These are phyloP conservation scores for Herpotrichia juniperi DNA, from an alignment of 2,329 filamentous ascomycete species.

Conservation along the genomic window DNA sequence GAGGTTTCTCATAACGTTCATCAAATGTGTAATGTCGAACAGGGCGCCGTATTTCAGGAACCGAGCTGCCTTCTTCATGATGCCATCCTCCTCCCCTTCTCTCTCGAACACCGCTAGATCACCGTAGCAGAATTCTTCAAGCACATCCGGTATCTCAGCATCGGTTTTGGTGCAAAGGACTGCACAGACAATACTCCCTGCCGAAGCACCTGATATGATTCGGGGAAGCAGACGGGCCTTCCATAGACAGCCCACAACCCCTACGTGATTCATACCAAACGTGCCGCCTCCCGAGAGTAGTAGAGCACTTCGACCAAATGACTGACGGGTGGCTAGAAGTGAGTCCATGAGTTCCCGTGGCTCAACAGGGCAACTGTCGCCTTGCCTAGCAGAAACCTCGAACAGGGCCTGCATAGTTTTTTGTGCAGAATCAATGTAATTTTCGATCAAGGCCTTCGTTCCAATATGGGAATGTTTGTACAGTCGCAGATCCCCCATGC, in stretches of 20 bases:
- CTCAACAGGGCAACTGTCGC: conserved; percentile 59
- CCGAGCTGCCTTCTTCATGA: conserved; percentile 72
- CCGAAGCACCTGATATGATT: conserved; percentile 86
- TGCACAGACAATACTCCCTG: conserved; percentile 83
- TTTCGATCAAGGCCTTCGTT: conserved; percentile 85
- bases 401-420: conserved; percentile 76
- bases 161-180: conserved; percentile 80
- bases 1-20: conserved; percentile 78
- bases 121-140: conserved; percentile 77
- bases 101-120: conserved; percentile 81
- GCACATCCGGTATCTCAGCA: conserved; percentile 73
- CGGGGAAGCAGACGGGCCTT: conserved; percentile 77
- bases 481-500: conserved; percentile 81
- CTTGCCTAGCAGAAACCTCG: conserved; percentile 61
- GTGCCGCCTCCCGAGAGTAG: conserved; percentile 85
- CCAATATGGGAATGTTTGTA: conserved; percentile 86
- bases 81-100: conserved; percentile 62
- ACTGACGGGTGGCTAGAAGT: conserved; percentile 74
- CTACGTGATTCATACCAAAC: conserved; percentile 91
- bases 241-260: conserved; percentile 81
- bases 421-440: conserved; percentile 81
- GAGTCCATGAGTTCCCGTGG: conserved; percentile 69
- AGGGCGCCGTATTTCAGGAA: conserved; percentile 82
- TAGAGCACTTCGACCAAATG: conserved; percentile 83
- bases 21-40: conserved; percentile 83